A percentile compares a stretch with the other conserved stretches of the same genome.
These are phyloP conservation scores for Trichomonas tenax DNA, from an alignment of 208 protist genomes.

Conservation along the genomic window DNA sequence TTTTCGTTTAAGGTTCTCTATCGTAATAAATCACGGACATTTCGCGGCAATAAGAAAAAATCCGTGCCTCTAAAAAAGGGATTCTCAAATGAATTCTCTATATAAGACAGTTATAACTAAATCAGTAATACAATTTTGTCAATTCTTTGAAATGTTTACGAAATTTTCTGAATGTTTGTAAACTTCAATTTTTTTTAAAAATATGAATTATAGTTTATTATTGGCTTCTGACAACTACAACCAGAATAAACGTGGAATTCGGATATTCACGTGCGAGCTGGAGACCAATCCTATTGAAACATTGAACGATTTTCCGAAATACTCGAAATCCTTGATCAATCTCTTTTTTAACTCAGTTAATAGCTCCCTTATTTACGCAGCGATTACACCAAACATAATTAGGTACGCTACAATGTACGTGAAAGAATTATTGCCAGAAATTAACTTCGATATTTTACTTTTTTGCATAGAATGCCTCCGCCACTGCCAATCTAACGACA, in stretches of 20 bases:
- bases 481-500: background rate
- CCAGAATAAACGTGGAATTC: background rate
- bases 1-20: no score
- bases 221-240: background rate
- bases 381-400: background rate
- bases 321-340: background rate
- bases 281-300: background rate
- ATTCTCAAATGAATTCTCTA: no score
- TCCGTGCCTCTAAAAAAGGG: no score
- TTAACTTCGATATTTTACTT: background rate
- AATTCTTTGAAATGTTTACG: no score
- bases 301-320: background rate
- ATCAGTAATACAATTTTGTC: no score
- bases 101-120: no score
- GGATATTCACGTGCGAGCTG: background rate
- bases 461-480: background rate
- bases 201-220: background rate
- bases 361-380: background rate
- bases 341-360: background rate
- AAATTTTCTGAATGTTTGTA: no score
- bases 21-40: no score
- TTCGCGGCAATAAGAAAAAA: no score
- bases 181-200: no score
- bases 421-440: background rate
- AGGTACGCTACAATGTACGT: background rate